Base-by-base conservation (phyloP, 306 rosid species). In the Glycine soja region DNA sequence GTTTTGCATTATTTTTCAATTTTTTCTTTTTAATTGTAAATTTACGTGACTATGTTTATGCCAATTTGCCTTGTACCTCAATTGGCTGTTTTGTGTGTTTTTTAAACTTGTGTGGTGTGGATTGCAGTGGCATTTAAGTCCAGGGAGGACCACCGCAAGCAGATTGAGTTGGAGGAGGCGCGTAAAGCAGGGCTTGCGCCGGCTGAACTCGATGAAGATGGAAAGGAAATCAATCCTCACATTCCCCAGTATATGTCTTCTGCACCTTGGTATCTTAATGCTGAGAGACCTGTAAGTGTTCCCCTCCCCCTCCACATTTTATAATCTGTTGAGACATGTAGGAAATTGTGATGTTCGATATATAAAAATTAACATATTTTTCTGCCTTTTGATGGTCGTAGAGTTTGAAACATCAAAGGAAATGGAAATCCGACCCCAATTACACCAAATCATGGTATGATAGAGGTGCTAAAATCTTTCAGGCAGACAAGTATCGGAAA, bases 391-490 rank as follows among this genome's bases (percentile, higher is more conserved):
- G 24, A 67, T 8, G 56, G 0, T 7, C 5, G 68, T 67, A 78
- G 82, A 78, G 82, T 43, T 78, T 77, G 82, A 78, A 78, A 78
- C 82, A 78, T 78, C 82, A 78, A 78, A 78, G 67, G 36, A 78
- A 78, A 53, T 67, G 75, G 82, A 78, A 67, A 14, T 67, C 82
- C 3, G 68, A 67, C 53, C 75, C 68, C 57, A 78, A 78, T 78
- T 67, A 54, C 67, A 67, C 82, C 58, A 67, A 68, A 40, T 78
- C 82, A 8, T 53, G 75, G 82, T 53, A 67, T 4, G 68, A 68
- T 53, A 53, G 82, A 78, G 82, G 75, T 40, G 75, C 82, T 53
- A 67, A 78, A 52, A 54, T 46, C 48, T 64, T 50, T 3, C 82
- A 78, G 68, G 82, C 82, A 34, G 73, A 71, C 75, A 78, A 67